These are phyloP conservation scores for Phytomonas francai DNA, from an alignment of 208 protist genomes.

Conservation along the genomic window DNA sequence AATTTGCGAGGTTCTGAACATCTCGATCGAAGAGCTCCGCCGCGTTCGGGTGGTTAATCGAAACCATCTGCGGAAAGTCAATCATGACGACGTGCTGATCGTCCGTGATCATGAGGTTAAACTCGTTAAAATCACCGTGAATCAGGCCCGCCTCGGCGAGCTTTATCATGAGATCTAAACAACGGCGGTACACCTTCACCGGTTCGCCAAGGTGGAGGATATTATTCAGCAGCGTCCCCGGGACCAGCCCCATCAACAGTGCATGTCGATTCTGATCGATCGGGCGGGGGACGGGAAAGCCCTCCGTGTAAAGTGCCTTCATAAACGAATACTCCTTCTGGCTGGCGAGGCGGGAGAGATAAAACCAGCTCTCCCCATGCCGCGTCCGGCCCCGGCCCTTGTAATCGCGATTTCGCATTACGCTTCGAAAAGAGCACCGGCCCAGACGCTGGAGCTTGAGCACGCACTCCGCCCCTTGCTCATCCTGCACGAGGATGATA, in stretches of 20 bases:
- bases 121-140: conserved; percentile 99
- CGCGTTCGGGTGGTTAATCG: conserved; percentile 94
- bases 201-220: conserved; percentile 85
- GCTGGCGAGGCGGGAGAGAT: conserved; percentile 97
- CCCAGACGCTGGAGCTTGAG: conserved; percentile 96
- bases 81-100: conserved; percentile 94
- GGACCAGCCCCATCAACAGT: conserved; percentile 95
- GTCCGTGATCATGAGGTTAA: conserved; percentile 96
- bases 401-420: conserved; percentile 97
- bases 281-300: conserved; percentile 95
- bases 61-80: conserved; percentile 99
- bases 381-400: conserved; percentile 67
- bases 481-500: conserved; percentile 89
- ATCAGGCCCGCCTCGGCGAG: conserved; percentile 94
- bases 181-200: conserved; percentile 78
- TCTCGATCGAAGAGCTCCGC: conserved; percentile 95
- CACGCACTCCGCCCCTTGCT: conserved; percentile 80
- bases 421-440: conserved; percentile 95
- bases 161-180: conserved; percentile 91
- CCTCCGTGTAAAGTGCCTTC: conserved; percentile 93
- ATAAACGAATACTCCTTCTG: conserved; percentile 98
- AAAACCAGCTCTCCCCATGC: conserved; percentile 95
- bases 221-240: conserved; percentile 92
- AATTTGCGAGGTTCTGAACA: conserved; percentile 94
- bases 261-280: conserved; percentile 98